phyloP scores from a whole-genome alignment of 2,329 filamentous ascomycete species.

The Anthostomella pinea region DNA sequence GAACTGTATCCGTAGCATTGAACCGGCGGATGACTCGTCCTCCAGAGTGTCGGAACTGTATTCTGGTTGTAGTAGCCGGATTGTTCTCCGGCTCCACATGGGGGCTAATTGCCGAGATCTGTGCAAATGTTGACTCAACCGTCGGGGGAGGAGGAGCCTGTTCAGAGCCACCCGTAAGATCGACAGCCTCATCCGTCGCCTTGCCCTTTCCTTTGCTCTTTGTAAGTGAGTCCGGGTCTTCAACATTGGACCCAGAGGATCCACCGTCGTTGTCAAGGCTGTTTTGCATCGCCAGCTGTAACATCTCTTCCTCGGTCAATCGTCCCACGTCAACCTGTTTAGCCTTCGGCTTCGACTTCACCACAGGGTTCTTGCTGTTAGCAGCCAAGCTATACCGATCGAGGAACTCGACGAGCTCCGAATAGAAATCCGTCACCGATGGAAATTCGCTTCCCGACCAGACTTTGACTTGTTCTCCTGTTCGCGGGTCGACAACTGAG shows the following conservation, averaged over 20 bases:
- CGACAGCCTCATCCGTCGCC: conserved; percentile 29
- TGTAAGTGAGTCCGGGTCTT: conserved; percentile 87
- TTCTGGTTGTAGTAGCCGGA: conserved; percentile 73
- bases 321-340: conserved; percentile 74
- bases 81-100: conserved; percentile 76
- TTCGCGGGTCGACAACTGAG: conserved; percentile 90
- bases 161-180: conserved; percentile 19
- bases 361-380: conserved; percentile 90
- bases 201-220: conserved; percentile 60
- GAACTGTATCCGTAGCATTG: conserved; percentile 69
- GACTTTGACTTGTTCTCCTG: conserved; percentile 93
- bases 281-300: conserved; percentile 89
- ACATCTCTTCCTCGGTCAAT: conserved; percentile 97
- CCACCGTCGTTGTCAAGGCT: conserved; percentile 63
- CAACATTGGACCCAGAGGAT: conserved; percentile 50
- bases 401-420: conserved; percentile 92
- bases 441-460: conserved; percentile 87
- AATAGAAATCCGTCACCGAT: conserved; percentile 74
- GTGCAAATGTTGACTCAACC: conserved; percentile 55
- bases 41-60: conserved; percentile 85
- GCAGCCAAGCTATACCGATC: conserved; percentile 89
- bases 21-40: conserved; percentile 90
- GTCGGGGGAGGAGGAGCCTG: conserved; percentile 18
- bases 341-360: conserved; percentile 69
- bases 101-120: conserved; percentile 68